Evolutionary conservation across 2,329 filamentous ascomycete species (phyloP), one percentile per base, ranked within the genome.

Genomic region (Erysiphe pulchra): DNA sequence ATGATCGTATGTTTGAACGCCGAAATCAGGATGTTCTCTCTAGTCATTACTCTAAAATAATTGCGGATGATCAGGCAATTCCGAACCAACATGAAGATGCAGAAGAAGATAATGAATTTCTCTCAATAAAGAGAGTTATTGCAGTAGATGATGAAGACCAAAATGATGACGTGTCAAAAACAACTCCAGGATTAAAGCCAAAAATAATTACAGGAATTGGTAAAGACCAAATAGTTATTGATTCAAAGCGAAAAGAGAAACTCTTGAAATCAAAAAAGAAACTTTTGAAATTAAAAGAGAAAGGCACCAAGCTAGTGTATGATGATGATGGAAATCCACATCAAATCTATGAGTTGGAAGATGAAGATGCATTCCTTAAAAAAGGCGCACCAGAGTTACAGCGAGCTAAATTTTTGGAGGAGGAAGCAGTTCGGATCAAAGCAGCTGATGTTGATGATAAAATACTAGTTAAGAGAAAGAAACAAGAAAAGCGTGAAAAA

Each of bases 1-100:
- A 92, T 59, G 85, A 98, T 61, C 79, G 84, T 54, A 95, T 98
- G 90, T 94, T 95, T 61, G 87, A 94, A 65, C 72, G 90, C 49
- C 81, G 80, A 54, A 98, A 98, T 62, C 87, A 95, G 62, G 86
- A 94, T 57, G 81, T 98, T 31, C 63, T 98, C 51, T 86, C 87
- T n/a, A 76, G 79, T 47, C 90, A 98, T 62, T 95, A 94, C 65
- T 74, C 75, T 48, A 93, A 87, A 57, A 70, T 98, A 50, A 76
- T 95, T 49, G 69, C 69, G 44, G 69, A 77, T 36, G 75, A 71
- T 44, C 63, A 66, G 37, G 63, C 61, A 20, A 57, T 62, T 2
- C 60, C 61, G 7, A 60, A 68, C 46, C 13, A 14, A 7, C 38
- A 44, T 28, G 66, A 59, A 3, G 70, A 73, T 46, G 71, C 68